phyloP scores from a whole-genome alignment of 257 asterid species.

The Prunella vulgaris region DNA sequence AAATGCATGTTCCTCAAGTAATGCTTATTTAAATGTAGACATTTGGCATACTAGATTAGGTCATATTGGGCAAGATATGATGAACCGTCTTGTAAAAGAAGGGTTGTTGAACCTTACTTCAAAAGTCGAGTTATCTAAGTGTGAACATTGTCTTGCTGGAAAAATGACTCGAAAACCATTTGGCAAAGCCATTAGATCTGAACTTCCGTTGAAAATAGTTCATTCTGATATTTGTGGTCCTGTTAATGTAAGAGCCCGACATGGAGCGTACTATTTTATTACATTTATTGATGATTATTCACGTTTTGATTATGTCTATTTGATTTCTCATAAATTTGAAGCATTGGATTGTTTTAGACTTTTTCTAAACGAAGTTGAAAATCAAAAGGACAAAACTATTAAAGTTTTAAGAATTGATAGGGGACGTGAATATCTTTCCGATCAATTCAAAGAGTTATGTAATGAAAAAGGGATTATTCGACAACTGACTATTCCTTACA shows the following conservation, averaged over 20 bases:
- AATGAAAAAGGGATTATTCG: background rate
- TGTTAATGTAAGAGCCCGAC: background rate
- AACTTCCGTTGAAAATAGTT: background rate
- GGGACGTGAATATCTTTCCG: background rate
- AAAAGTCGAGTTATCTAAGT: background rate
- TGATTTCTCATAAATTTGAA: background rate
- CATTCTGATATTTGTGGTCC: background rate
- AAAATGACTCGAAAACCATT: background rate
- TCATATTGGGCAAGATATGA: background rate
- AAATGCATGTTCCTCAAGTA: background rate
- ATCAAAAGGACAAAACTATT: background rate
- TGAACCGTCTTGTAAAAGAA: too few relatives aligned
- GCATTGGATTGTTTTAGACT: background rate
- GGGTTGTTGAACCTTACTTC: too few relatives aligned
- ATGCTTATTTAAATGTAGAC: background rate
- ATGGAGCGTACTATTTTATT: background rate
- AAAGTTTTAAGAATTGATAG: too few relatives aligned
- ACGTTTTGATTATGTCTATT: background rate
- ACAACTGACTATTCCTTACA: too few relatives aligned
- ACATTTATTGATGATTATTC: background rate
- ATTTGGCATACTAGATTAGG: background rate
- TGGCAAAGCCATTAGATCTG: background rate
- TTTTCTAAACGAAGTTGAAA: background rate
- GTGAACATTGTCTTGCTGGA: background rate
- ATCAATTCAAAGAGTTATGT: background rate